Base-by-base conservation (phyloP, 192 early-diverging fungal species). In the Coemansia erecta region DNA sequence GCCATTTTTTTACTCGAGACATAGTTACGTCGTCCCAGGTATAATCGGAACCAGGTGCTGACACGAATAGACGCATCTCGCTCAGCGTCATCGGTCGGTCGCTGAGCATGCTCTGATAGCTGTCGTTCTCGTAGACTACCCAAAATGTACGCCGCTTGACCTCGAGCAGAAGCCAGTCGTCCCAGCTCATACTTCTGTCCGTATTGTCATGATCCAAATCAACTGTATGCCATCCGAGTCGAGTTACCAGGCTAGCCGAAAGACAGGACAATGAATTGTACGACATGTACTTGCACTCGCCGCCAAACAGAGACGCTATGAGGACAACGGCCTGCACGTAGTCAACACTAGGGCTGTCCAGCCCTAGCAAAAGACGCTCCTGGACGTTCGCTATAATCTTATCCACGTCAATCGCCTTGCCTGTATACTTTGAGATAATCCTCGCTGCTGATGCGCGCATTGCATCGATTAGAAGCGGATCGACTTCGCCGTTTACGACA, bases 261-360 rank as follows among this genome's bases (percentile, higher is more conserved):
- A 77, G 40, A 17, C 64, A 66, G 8, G 63, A 14, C 37, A 77
- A 43, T 26, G 64, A 52, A 57, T 77, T 77, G 64, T 77, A 77
- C 43, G 68, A 65, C 40, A 70, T 55, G 17, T 70, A 77, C n/a
- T 65, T 45, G 33, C 64, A 58, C 33, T 77, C 73, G 23, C 73
- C 73, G 11, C 73, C 73, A 18, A 56, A 65, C 17, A 70, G 61
- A 44, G 73, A 66, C 0, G 66, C 64, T 31, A 77, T 66, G 1
- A 77, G 22, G 3, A 70, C 64, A 9, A 70, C 64, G 2, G 73
- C 64, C 14, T 64, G 63, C 18, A 77, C 64, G 46, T 63, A 70
- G 58, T 77, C 73, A 28, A 70, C 14, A 1, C 21, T 70, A 10
- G 64, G 56, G 4, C 44, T 57, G 41, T 63, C 64, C 2, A 77